Evolutionary conservation across 2,329 filamentous ascomycete genomes (phyloP), one percentile per base, ranked within the genome.

Genomic region (Trichoderma koningii): DNA sequence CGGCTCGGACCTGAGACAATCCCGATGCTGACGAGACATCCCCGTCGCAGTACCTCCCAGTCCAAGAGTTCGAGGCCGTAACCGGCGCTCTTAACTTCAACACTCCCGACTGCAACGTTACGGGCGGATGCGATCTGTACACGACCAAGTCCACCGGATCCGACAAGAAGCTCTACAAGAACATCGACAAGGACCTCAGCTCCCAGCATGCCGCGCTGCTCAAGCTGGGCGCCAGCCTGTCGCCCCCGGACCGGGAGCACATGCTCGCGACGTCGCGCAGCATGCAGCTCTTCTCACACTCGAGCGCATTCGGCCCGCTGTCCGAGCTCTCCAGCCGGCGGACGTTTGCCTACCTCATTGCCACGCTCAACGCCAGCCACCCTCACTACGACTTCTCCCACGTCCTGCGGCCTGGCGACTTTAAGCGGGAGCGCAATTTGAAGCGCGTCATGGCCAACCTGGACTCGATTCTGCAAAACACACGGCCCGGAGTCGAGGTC

Each of bases 81-180:
- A 94, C 93, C 67, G 90, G 90, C 79, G 91, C 94, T 68, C 87
- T 99, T 75, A 98, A 97, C 76, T 98, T 98, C 82, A 92, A 95
- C 73, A 97, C 94, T 1, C 87, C 91, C 59, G 94, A 98, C 76
- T 93, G 92, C 75, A 91, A 94, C 71, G 90, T 99, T 67, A 89
- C 93, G 30, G 95, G 95, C 71, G 91, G 92, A 69, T 98, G 94
- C 82, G 95, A 99, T 77, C 85, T 98, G 19, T 99, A 97, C 82
- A 98, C 94, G 10, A 97, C 93, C 28, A 99, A 99, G 79, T 93
- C 95, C 34, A 93, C 94, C 63, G 93, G 93, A 52, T 89, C 89
- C 68, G 95, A 99, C 76, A 97, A 97, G 85, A 98, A 98, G 76
- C 83, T 99, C 9, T 97, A 97, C 83, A 96, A 93, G 79, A 91